Conservation (phyloP, 2,329 filamentous ascomycete genomes). For the Aspergillus caelatus region DNA sequence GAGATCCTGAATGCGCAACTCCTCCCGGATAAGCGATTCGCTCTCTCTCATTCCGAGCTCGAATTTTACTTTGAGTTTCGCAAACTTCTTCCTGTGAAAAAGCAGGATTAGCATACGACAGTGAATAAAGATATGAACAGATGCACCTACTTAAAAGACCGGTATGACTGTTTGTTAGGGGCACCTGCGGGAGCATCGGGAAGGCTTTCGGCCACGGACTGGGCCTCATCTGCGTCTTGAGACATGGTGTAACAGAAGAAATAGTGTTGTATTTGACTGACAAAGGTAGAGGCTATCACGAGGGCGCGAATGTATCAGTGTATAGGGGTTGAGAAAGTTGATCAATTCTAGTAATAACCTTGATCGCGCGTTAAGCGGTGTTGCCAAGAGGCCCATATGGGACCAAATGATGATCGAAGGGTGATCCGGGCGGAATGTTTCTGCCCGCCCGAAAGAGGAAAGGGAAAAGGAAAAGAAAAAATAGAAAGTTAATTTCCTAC, state of each 20-base stretch:
- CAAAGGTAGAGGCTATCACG: neutral
- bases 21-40: conserved; percentile 67
- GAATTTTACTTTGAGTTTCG: conserved; percentile 80
- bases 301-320: neutral
- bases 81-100: conserved; percentile 77
- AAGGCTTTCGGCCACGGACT: conserved; percentile 32
- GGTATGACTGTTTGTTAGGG: conserved; percentile 60
- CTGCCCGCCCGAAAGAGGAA: conserved; percentile 29
- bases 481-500: neutral
- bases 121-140: neutral
- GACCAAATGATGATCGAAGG: too few species aligned
- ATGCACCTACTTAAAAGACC: conserved; percentile 64
- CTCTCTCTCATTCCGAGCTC: conserved; percentile 77
- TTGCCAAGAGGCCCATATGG: conserved; percentile 6
- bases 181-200: conserved; percentile 34
- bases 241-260: conserved; percentile 31
- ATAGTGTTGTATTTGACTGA: neutral
- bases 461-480: conserved; percentile 23
- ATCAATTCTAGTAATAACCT: neutral
- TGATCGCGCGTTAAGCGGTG: neutral
- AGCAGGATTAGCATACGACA: conserved; percentile 11
- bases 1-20: conserved; percentile 77
- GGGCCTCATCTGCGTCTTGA: conserved; percentile 32
- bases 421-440: conserved; percentile 25
- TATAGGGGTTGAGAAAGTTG: neutral